Percentiles rank a stretch among this genome's conserved stretches.
Conservation (phyloP, 2,329 filamentous ascomycete genomes). For the Dryadomyces quercivorus region DNA sequence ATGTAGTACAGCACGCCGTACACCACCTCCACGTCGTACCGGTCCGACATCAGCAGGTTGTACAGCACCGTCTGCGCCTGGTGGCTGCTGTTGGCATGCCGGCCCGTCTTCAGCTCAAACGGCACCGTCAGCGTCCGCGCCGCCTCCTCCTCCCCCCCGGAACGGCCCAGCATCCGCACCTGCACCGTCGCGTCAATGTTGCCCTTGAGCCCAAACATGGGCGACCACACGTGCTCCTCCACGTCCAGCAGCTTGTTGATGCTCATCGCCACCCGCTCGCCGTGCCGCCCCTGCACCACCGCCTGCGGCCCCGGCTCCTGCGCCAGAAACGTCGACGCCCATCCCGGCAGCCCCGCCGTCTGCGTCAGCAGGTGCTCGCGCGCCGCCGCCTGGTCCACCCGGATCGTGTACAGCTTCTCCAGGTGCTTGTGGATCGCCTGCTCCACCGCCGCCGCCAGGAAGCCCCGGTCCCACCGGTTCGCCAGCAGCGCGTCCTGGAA, state of each 20-base stretch:
- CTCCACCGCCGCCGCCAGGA: constrained; percentile 55
- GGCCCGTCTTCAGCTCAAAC: constrained; percentile 92
- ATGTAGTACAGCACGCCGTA: constrained; percentile 93
- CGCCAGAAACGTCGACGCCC: constrained; percentile 74
- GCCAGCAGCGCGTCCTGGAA: constrained; percentile 82
- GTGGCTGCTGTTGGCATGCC: constrained; percentile 68
- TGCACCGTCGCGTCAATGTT: constrained; percentile 97
- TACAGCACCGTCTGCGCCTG: constrained; percentile 92
- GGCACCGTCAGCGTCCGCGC: constrained; percentile 62
- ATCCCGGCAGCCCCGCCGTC: constrained; percentile 66
- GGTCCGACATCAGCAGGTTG: constrained; percentile 80
- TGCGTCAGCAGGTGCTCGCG: constrained; percentile 72
- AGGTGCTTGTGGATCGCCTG: constrained; percentile 63
- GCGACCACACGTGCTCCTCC: constrained; percentile 97
- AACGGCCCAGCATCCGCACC: constrained; percentile 48
- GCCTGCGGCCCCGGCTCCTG: constrained; percentile 48
- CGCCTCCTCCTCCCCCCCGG: constrained; percentile 24
- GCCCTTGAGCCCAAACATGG: constrained; percentile 91
- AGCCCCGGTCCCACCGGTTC: constrained; percentile 67
- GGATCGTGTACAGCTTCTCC: constrained; percentile 82
- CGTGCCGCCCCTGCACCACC: constrained; percentile 66
- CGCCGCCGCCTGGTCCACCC: constrained; percentile 59
- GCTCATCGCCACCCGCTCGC: constrained; percentile 65
- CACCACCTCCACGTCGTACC: constrained; percentile 84
- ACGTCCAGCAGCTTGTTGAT: constrained; percentile 92